Evolutionary conservation across 2,329 filamentous ascomycete species (phyloP).

Genomic region (Dothistroma septosporum): DNA sequence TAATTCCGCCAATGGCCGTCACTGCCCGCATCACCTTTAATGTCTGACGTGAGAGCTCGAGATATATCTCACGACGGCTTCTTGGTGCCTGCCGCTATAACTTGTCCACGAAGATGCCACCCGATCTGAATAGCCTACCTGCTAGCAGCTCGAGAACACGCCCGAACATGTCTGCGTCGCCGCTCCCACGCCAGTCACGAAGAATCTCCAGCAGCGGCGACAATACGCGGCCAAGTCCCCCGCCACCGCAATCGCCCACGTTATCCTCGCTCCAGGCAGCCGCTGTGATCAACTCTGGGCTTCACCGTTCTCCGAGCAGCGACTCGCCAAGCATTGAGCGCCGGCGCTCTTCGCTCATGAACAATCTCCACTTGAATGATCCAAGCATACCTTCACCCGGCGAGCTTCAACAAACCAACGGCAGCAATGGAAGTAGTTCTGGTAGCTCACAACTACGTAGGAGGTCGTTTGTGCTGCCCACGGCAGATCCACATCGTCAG

Average conservation of each 20-base stretch:
- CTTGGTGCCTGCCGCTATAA: not conserved
- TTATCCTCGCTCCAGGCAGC: conserved; percentile 69
- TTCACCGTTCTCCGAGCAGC: conserved; percentile 46
- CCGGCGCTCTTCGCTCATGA: conserved; percentile 64
- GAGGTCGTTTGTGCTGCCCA: conserved; percentile 43
- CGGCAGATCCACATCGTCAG: conserved; percentile 54
- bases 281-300: conserved; percentile 70
- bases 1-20: too few species aligned
- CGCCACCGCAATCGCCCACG: conserved; percentile 60
- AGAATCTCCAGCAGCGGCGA: conserved; percentile 36
- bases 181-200: conserved; percentile 27
- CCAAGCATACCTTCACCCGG: conserved; percentile 63
- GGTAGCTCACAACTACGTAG: conserved; percentile 24
- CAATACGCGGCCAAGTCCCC: conserved; percentile 44
- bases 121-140: conserved; percentile 59
- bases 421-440: conserved; percentile 23
- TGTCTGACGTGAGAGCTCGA: not conserved
- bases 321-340: conserved; percentile 48
- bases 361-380: conserved; percentile 67
- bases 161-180: conserved; percentile 32
- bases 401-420: conserved; percentile 55
- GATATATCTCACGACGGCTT: not conserved
- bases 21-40: not conserved
- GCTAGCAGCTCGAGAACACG: conserved; percentile 35
- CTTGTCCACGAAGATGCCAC: conserved; percentile 41